Evolutionary conservation across 371 early-diverging fungal genomes (phyloP), one percentile per base, ranked within the genome.

Genomic region (Paraphysoderma sedebokerense): DNA sequence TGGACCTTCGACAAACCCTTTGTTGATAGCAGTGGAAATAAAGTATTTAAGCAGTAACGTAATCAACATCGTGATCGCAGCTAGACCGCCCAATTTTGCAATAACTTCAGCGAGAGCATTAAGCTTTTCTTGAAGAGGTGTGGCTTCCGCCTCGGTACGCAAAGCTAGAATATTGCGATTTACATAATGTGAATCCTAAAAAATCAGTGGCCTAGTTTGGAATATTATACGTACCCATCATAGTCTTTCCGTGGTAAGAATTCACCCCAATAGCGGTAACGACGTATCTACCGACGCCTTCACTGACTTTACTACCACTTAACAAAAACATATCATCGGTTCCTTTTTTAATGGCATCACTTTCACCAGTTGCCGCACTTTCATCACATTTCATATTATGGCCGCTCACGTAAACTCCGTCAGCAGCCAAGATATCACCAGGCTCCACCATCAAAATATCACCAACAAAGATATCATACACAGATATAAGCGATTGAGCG

Each of bases 351-450:
- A 90, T 68, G 0, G 82, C 72, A 42, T 89, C 82, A 5, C 85
- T 77, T 68, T 93, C 93, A 53, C 93, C 93, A 0, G 92, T 92
- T 17, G 87, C 81, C 20, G 86, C 79, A 11, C 82, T 82, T 57
- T 93, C 93, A 61, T 93, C 93, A 59, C 83, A 83, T 7, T 69
- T 72, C 44, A 93, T 57, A 57, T 87, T 83, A 55, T 82, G 82
- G 22, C 87, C 87, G 38, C 61, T 55, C 22, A 89, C 57, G 42
- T 72, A 74, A 47, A 95, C 64, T 50, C 87, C 87, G 58, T 96
- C 96, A 15, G 78, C 93, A 0, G 83, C 72, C 38, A 93, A 64
- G 34, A 92, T 81, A 54, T 93, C 95, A 46, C 96, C 97, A n/a
- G 91, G 86, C 59, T 96, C 92, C 33, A 96, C 67, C 40, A 79